phyloP scores from a whole-genome alignment of 164 flowering plant species.

The Vitis labrusca region DNA sequence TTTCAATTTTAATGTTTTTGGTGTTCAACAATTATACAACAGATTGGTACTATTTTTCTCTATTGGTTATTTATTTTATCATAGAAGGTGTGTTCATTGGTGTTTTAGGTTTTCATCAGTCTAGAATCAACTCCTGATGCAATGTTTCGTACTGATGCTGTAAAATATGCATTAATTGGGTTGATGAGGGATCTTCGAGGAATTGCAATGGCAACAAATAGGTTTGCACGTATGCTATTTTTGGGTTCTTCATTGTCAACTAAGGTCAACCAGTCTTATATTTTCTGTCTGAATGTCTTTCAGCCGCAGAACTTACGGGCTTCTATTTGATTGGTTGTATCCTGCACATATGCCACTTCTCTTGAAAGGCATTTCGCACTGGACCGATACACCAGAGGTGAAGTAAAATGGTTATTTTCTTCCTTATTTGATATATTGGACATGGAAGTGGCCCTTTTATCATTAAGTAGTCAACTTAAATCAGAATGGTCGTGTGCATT shows the following conservation, averaged over 20 bases:
- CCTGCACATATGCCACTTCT: constrained; percentile 93
- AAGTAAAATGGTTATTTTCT: constrained; percentile 2
- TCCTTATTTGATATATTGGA: background rate
- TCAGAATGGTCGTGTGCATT: background rate
- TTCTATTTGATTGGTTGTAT: constrained; percentile 97
- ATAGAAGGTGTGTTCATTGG: background rate
- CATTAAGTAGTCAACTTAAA: background rate
- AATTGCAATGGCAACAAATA: constrained; percentile 95
- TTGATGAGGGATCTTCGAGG: constrained; percentile 97
- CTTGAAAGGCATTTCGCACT: constrained; percentile 79
- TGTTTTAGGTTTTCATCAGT: constrained; percentile 62
- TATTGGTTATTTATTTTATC: background rate
- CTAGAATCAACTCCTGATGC: constrained; percentile 93
- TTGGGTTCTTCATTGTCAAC: background rate
- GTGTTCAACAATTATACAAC: background rate
- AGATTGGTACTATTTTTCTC: background rate
- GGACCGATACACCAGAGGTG: constrained; percentile 98
- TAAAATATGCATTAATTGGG: constrained; percentile 89
- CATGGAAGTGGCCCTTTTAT: background rate
- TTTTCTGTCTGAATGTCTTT: constrained; percentile 3
- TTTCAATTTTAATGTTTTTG: too few species aligned
- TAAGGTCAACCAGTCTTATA: background rate
- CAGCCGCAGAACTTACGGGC: constrained; percentile 93
- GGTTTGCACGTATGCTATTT: constrained; percentile 36
- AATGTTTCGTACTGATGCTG: constrained; percentile 77